A percentile compares a stretch with the other conserved stretches of the same genome.
Evolutionary conservation across 208 protist species (phyloP).

Genomic region (Giardia duodenalis): DNA sequence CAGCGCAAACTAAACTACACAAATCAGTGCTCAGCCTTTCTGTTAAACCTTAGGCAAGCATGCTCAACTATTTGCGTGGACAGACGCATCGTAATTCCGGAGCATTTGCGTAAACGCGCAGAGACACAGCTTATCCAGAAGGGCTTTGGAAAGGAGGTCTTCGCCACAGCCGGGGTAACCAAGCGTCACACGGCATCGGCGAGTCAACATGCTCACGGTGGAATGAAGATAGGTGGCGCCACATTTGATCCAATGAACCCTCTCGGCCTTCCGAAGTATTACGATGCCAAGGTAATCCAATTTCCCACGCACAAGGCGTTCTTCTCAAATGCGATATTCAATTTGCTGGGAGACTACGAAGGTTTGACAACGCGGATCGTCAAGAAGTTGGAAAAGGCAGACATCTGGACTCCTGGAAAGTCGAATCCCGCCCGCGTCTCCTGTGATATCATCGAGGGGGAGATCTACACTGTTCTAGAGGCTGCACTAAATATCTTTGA

Average conservation of each 20-base stretch:
- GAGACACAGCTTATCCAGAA: background rate
- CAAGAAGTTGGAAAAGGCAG: background rate
- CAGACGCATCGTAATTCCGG: background rate
- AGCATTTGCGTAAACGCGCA: background rate
- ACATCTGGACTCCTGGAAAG: background rate
- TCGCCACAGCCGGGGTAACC: background rate
- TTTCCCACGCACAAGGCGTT: background rate
- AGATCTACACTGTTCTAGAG: background rate
- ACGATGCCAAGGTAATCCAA: background rate
- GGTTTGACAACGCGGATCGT: background rate
- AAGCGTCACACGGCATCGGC: background rate
- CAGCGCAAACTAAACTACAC: background rate
- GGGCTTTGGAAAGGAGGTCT: background rate
- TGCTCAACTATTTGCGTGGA: background rate
- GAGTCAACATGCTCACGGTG: background rate
- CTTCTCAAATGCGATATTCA: background rate
- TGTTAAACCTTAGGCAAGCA: background rate
- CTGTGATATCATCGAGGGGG: background rate
- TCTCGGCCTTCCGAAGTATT: background rate
- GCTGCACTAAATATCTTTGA: background rate
- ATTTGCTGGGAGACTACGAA: background rate
- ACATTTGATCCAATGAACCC: background rate
- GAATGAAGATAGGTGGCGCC: background rate
- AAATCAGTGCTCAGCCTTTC: background rate
- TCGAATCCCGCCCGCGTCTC: background rate